Conservation (phyloP, 1,284 basidiomycete genomes). For the Ustilago crameri region DNA sequence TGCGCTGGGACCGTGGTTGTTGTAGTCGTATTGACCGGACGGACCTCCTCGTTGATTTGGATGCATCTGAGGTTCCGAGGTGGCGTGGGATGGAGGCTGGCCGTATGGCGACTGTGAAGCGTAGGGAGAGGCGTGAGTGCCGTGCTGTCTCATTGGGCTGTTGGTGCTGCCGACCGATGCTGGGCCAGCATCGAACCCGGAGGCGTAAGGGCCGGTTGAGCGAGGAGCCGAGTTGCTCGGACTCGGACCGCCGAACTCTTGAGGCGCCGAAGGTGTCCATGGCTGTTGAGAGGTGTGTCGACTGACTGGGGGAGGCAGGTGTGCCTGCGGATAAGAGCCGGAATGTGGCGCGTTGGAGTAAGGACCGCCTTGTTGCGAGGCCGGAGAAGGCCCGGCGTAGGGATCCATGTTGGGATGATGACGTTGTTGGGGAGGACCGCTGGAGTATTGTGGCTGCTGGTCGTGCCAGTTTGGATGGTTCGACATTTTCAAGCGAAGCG, state of each 20-base stretch:
- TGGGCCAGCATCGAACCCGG: conserved; percentile 14
- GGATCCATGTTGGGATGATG: conserved; percentile 40
- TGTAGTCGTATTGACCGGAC: conserved; percentile 25
- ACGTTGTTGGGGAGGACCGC: conserved; percentile 15
- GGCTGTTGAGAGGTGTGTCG: conserved; percentile 25
- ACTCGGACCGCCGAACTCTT: conserved; percentile 32
- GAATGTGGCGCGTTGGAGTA: conserved; percentile 13
- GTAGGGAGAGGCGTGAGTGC: conserved; percentile 18
- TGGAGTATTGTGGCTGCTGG: conserved; percentile 27
- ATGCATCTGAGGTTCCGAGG: conserved; percentile 26
- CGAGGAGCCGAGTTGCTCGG: conserved; percentile 27
- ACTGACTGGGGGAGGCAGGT: conserved; percentile 26
- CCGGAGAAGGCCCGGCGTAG: conserved; percentile 22
- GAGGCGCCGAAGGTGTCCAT: conserved; percentile 18
- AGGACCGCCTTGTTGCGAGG: conserved; percentile 16
- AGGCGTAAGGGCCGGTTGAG: conserved; percentile 25
- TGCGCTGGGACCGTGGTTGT: conserved; percentile 9
- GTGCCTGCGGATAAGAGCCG: conserved; percentile 22
- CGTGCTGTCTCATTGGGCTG: conserved; percentile 36
- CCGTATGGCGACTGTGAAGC: conserved; percentile 23
- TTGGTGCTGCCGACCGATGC: conserved; percentile 9
- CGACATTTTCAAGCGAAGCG: conserved; percentile 19
- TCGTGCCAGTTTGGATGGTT: conserved; percentile 45
- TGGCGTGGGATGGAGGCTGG: conserved; percentile 15
- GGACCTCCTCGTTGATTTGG: conserved; percentile 8